Evolutionary conservation across 2,329 filamentous ascomycete species (phyloP).

Genomic region (Metarhizium humberi): DNA sequence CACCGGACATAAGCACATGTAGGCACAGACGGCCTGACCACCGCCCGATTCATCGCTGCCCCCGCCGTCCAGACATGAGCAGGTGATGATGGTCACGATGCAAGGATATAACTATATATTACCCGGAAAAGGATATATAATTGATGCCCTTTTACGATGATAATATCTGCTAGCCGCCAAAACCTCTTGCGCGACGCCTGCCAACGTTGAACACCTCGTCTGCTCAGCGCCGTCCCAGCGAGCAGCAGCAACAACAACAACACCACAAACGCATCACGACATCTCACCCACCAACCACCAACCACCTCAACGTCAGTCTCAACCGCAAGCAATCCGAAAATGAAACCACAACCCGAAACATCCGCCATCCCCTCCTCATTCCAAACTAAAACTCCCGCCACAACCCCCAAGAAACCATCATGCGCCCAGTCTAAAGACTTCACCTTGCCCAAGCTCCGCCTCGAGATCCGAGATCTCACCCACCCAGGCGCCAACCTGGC

Average conservation of each 20-base stretch:
- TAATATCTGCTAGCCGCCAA: too few species aligned
- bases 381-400: conserved; percentile 18
- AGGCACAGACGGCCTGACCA: too few species aligned
- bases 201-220: too few species aligned
- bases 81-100: too few species aligned
- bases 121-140: too few species aligned
- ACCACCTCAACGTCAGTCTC: neutral
- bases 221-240: too few species aligned
- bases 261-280: neutral
- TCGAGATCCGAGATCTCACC: conserved; percentile 48
- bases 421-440: conserved; percentile 18
- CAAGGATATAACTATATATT: too few species aligned
- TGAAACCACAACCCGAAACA: neutral
- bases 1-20: too few species aligned
- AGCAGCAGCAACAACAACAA: neutral
- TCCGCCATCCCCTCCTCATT: neutral
- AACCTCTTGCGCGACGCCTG: too few species aligned
- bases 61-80: too few species aligned
- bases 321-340: neutral
- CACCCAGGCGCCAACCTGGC: conserved; percentile 58
- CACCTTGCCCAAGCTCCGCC: conserved; percentile 44
- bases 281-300: neutral
- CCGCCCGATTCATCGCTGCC: too few species aligned
- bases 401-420: neutral
- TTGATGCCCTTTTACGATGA: too few species aligned